Base-by-base conservation (phyloP, 805 yeast genomes). In the Komagataella pastoris region DNA sequence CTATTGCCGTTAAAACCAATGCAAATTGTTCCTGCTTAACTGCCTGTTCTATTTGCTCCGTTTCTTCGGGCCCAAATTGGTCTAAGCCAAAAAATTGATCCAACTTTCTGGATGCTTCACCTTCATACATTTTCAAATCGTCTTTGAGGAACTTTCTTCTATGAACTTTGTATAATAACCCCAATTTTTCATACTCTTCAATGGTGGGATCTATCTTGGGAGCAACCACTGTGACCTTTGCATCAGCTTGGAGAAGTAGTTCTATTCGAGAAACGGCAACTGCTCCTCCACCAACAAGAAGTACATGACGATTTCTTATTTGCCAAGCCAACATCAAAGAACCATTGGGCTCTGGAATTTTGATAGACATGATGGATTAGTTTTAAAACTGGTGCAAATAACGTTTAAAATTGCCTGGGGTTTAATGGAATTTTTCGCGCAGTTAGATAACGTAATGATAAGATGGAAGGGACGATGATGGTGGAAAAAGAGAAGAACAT, bases 251-350 rank as follows among this genome's bases (percentile, higher is more conserved):
- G 3, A 85, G 62, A 18, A 87, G 69, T 59, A 84, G 87, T 51
- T 74, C 70, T 3, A 86, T 79, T 50, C 96, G 66, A 17, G 88
- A 76, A 8, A 81, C 69, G 0, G 89, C 96, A 7, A 87, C 95
- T 48, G 80, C 84, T 8, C 88, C 87, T 6, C 84, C 88, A 0
- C 95, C 95, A 46, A 86, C 77, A 1, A 86, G 85, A 7, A 86
- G 69, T 14, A 85, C 86, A 57, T 77, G 86, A 48, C 74, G 74
- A 55, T 73, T 75, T 66, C 36, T 17, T 6, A 83, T 85, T 65
- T 83, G 89, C 87, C 86, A 83, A 8, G 90, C 89, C 18, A 83
- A 71, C 57, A 83, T 69, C 10, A 83, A 66, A 0, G 89, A 84
- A 2, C 80, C 85, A 48, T 69, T 62, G 1, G 73, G 73, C 46